A percentile compares a stretch with the other conserved stretches of the same genome.
These are phyloP conservation scores for Salix dunnii DNA, from an alignment of 345 rosid genomes.

Conservation along the genomic window DNA sequence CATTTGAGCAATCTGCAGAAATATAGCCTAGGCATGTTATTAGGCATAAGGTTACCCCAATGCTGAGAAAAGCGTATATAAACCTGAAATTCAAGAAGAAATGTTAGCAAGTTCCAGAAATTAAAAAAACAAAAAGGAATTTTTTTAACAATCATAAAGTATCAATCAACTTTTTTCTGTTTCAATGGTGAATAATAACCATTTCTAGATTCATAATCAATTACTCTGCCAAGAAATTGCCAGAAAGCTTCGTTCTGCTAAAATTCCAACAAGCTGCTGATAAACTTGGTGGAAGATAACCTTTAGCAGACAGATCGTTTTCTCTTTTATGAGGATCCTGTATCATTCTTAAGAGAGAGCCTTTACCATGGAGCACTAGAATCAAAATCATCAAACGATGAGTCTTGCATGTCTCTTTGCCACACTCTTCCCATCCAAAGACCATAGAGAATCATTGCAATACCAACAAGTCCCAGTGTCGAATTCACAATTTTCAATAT, in stretches of 20 bases:
- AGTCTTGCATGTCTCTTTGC: slow-evolving; percentile 39
- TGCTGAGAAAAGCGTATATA: slow-evolving; percentile 36
- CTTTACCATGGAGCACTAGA: slow-evolving; percentile 37
- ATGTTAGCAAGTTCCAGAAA: neutral
- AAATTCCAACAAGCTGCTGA: neutral
- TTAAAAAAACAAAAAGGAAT: neutral
- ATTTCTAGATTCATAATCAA: neutral
- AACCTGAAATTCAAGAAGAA: slow-evolving; percentile 43
- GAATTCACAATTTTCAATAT: slow-evolving; percentile 39
- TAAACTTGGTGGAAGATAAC: neutral
- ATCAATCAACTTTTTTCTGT: neutral
- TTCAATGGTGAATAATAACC: neutral
- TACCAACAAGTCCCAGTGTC: slow-evolving; percentile 46
- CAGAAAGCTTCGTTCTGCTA: neutral
- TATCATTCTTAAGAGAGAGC: neutral
- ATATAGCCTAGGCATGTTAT: slow-evolving; percentile 50
- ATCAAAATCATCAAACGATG: slow-evolving; percentile 26
- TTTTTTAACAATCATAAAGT: neutral
- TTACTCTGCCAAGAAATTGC: neutral
- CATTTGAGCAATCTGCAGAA: slow-evolving; percentile 46
- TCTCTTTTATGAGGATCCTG: neutral
- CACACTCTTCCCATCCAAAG: slow-evolving; percentile 55
- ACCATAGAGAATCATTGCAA: slow-evolving; percentile 47
- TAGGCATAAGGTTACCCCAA: slow-evolving; percentile 40
- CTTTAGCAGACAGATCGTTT: neutral